These are phyloP conservation scores for Phytophthora macrochlamydospora DNA, from an alignment of 352 stramenopile genomes.

Conservation along the genomic window DNA sequence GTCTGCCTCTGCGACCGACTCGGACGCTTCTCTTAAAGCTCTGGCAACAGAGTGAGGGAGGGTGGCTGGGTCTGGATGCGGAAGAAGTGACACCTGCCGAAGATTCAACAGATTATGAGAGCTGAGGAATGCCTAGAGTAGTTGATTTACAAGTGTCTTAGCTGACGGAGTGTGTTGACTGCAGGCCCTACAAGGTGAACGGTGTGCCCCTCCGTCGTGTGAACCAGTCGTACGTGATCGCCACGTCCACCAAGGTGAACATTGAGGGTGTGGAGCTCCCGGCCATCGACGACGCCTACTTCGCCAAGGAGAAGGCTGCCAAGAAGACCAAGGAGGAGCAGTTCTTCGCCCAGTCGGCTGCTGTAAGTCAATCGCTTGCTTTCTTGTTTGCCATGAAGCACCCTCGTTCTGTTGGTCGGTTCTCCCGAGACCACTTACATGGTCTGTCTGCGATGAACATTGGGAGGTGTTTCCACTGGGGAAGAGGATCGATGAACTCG, in stretches of 20 bases:
- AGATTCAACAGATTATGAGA: constrained; percentile 89
- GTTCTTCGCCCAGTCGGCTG: constrained; percentile 95
- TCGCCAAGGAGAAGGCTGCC: constrained; percentile 92
- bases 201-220: constrained; percentile 97
- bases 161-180: constrained; percentile 1
- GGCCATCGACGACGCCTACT: constrained; percentile 97
- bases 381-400: constrained; percentile 24
- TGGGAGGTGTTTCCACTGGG: background rate
- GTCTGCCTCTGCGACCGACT: constrained; percentile 10
- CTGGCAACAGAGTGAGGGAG: background rate
- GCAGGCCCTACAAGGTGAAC: constrained; percentile 99
- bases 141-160: background rate
- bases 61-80: constrained; percentile 1
- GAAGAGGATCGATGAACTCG: constrained; percentile 32
- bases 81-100: constrained; percentile 38
- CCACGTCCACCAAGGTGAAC: constrained; percentile 97
- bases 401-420: constrained; percentile 21
- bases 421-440: constrained; percentile 11
- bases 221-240: constrained; percentile 99
- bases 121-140: constrained; percentile 65
- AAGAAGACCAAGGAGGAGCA: constrained; percentile 96
- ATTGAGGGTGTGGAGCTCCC: constrained; percentile 93
- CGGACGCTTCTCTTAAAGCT: background rate
- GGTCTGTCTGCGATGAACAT: constrained; percentile 8
- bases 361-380: constrained; percentile 50